Evolutionary conservation across 225 moss, liverwort and hornwort species (phyloP), one percentile per base, ranked within the genome.

Genomic region (Physcomitrellopsis africana): DNA sequence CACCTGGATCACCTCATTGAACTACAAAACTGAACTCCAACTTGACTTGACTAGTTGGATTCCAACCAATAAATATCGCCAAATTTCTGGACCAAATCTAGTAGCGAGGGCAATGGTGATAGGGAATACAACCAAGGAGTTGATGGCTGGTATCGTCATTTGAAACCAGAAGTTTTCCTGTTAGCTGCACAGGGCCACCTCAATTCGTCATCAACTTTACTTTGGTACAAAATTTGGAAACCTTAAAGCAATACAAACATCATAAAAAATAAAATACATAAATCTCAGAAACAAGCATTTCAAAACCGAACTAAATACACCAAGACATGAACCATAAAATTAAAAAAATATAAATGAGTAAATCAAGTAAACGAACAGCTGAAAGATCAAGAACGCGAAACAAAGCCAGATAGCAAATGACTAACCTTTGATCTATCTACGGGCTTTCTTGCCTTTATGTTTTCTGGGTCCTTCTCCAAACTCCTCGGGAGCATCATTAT

Each of bases 391-490:
- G 10, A 63, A 44, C 11, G 32, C 24, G 18, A 18, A 27, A 42
- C 27, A 12, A 18, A 45, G 45, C 14, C 23, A 56, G 14, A 55
- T 43, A 49, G 5, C 18, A 65, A 45, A 32, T 27, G 37, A 16
- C 54, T 20, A 63, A 84, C 84, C 80, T 66, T 68, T 8, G 27
- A 51, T 37, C 77, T 87, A 87, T 74, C 77, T 77, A 68, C 80
- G 81, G 53, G 76, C 45, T 75, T 80, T 87, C 77, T 87, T 87
- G 82, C 76, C 76, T 69, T 76, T 76, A 10, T 69, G 70, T 73
- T 79, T 79, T 47, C 76, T 81, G 43, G 62, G 49, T 59, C 62
- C 66, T 17, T 63, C 76, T 53, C 76, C 61, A 20, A 79, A 14
- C 51, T 86, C 83, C 73, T 81, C 83, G 52, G 81, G 81, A 74